Evolutionary conservation across 2,329 filamentous ascomycete genomes (phyloP).

Genomic region (Xenosphaeropsis pyriputrescens): DNA sequence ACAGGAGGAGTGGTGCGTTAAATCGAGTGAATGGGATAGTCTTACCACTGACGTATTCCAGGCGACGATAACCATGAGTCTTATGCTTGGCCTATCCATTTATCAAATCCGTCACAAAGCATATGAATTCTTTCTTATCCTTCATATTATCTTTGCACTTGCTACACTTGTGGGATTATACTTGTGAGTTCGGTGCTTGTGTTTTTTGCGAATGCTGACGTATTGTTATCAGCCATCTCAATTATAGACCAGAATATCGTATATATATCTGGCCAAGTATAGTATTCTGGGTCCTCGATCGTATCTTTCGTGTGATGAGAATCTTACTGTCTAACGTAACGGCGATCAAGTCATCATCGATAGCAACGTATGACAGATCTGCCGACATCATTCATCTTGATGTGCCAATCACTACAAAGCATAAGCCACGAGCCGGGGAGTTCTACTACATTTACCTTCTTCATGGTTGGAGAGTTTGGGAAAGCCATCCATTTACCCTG

Average conservation of each 20-base stretch:
- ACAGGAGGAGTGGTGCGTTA: slow-evolving; percentile 26
- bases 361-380: slow-evolving; percentile 24
- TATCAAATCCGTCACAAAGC: slow-evolving; percentile 11
- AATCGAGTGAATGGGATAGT: slow-evolving; percentile 25
- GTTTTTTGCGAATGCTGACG: background rate
- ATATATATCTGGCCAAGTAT: slow-evolving; percentile 33
- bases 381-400: slow-evolving; percentile 30
- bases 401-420: slow-evolving; percentile 14
- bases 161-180: slow-evolving; percentile 33
- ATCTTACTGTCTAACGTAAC: slow-evolving; percentile 24
- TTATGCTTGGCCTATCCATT: slow-evolving; percentile 26
- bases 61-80: slow-evolving; percentile 22
- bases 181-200: slow-evolving; percentile 22
- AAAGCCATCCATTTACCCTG: slow-evolving; percentile 35
- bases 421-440: slow-evolving; percentile 20
- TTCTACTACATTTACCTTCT: slow-evolving; percentile 35
- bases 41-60: slow-evolving; percentile 21
- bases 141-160: slow-evolving; percentile 36
- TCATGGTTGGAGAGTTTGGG: slow-evolving; percentile 25
- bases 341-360: slow-evolving; percentile 20
- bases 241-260: slow-evolving; percentile 32
- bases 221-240: slow-evolving; percentile 18
- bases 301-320: slow-evolving; percentile 25
- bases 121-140: slow-evolving; percentile 35
- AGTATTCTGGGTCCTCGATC: slow-evolving; percentile 31